A percentile compares a stretch with the other conserved stretches of the same genome.
phyloP scores from a whole-genome alignment of 2,329 filamentous ascomycete species.

The Colletotrichum noveboracense region DNA sequence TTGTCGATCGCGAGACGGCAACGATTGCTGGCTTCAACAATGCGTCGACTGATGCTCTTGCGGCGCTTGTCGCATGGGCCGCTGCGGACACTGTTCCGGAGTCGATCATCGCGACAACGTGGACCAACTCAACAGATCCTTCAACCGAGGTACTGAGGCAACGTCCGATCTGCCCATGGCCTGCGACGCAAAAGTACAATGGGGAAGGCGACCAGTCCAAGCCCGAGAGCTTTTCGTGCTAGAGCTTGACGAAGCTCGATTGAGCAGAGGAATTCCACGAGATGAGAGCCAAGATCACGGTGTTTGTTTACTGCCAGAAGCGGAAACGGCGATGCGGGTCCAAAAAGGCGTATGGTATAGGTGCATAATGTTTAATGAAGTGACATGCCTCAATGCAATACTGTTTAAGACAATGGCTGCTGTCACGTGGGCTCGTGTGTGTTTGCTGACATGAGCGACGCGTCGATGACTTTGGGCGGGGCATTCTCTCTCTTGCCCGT shows the following conservation, averaged over 20 bases:
- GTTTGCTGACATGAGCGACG: background rate
- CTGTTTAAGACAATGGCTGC: background rate
- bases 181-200: constrained; percentile 15
- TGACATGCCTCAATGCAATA: background rate
- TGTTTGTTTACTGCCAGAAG: background rate
- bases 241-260: background rate
- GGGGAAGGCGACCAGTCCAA: background rate
- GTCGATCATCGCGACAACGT: constrained; percentile 39
- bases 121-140: constrained; percentile 27
- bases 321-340: background rate
- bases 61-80: constrained; percentile 43
- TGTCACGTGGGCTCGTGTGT: background rate
- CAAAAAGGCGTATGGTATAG: background rate
- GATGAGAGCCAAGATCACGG: background rate
- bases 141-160: constrained; percentile 45
- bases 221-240: constrained; percentile 2
- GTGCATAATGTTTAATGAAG: constrained; percentile 7
- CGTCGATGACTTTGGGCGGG: background rate
- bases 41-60: constrained; percentile 39
- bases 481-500: background rate
- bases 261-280: background rate
- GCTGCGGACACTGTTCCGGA: constrained; percentile 36
- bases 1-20: constrained; percentile 18
- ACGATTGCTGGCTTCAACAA: constrained; percentile 40
- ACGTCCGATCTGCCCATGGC: constrained; percentile 50